These are phyloP conservation scores for Giardia duodenalis DNA, from an alignment of 208 protist species.

Conservation along the genomic window DNA sequence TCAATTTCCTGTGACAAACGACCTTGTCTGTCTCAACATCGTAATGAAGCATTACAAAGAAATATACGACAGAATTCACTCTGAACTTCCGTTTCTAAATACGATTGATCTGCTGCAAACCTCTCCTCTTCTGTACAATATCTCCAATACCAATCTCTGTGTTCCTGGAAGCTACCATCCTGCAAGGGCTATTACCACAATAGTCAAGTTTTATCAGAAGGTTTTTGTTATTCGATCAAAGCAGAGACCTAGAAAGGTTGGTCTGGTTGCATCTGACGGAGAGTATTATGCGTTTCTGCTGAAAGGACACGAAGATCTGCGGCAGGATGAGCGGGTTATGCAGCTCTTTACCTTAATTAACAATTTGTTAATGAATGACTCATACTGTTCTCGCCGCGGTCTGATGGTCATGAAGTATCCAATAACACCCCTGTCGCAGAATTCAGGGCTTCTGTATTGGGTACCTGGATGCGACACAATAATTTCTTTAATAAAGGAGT, in stretches of 20 bases:
- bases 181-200: neutral
- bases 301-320: constrained; percentile 89
- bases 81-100: neutral
- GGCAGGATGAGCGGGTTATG: constrained; percentile 95
- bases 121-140: neutral
- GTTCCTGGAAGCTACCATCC: constrained; percentile 2
- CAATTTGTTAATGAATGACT: constrained; percentile 64
- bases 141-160: neutral
- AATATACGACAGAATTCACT: neutral
- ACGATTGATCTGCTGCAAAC: neutral
- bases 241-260: constrained; percentile 90
- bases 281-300: constrained; percentile 83
- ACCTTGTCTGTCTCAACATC: neutral
- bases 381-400: neutral
- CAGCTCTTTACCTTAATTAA: constrained; percentile 98
- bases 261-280: constrained; percentile 77
- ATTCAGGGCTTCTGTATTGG: constrained; percentile 95
- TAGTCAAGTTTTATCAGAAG: neutral
- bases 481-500: constrained; percentile 87
- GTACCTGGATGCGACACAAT: constrained; percentile 86
- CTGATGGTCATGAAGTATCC: constrained; percentile 66
- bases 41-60: neutral
- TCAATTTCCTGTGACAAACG: neutral
- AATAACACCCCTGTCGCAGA: constrained; percentile 93
- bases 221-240: constrained; percentile 82